Conservation (phyloP, 2,329 filamentous ascomycete genomes). For the Talaromyces funiculosus region DNA sequence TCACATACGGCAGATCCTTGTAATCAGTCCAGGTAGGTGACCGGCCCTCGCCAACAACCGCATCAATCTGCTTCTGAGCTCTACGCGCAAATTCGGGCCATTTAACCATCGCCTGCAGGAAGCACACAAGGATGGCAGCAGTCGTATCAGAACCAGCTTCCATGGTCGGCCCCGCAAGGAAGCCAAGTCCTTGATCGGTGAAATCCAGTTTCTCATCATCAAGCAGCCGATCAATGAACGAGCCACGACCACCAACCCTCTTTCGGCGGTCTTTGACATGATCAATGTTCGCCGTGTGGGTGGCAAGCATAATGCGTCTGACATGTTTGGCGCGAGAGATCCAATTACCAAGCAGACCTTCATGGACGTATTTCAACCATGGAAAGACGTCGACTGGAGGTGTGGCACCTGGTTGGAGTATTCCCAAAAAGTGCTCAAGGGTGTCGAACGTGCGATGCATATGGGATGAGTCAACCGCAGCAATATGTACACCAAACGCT, state of each 20-base stretch:
- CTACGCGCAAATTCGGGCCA: background rate
- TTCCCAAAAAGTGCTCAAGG: background rate
- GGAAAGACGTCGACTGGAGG: slow-evolving; percentile 47
- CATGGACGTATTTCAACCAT: slow-evolving; percentile 39
- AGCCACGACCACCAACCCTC: slow-evolving; percentile 21
- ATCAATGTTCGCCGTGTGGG: slow-evolving; percentile 36
- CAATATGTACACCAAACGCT: background rate
- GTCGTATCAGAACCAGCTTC: slow-evolving; percentile 41
- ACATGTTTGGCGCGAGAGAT: slow-evolving; percentile 32
- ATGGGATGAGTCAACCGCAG: background rate
- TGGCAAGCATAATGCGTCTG: slow-evolving; percentile 34
- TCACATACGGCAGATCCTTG: slow-evolving; percentile 47
- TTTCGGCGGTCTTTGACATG: slow-evolving; percentile 30
- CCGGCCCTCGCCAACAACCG: slow-evolving; percentile 45
- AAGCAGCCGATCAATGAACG: slow-evolving; percentile 38
- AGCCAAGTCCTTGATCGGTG: slow-evolving; percentile 37
- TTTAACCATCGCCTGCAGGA: slow-evolving; percentile 48
- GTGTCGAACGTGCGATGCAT: background rate
- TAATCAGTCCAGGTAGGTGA: slow-evolving; percentile 47
- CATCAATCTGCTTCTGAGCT: slow-evolving; percentile 33
- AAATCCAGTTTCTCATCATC: slow-evolving; percentile 37
- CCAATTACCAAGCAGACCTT: slow-evolving; percentile 38
- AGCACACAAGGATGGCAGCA: slow-evolving; percentile 18
- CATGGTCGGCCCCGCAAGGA: slow-evolving; percentile 36
- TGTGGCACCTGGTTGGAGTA: slow-evolving; percentile 31